A percentile compares a stretch with the other conserved stretches of the same genome.
Conservation (phyloP, 306 rosid genomes). For the Neltuma alba region DNA sequence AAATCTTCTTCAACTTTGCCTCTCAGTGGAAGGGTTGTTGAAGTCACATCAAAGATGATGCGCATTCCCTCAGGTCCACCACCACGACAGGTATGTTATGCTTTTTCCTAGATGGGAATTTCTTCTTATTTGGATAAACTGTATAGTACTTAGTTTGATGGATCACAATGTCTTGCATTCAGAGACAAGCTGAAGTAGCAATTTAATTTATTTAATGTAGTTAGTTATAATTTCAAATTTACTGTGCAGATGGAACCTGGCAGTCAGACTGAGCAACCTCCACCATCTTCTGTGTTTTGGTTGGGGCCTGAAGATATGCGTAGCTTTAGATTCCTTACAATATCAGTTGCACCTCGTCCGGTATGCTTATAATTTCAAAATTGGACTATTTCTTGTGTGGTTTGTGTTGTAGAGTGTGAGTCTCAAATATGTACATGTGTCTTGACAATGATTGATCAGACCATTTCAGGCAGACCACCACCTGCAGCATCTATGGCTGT, state of each 20-base stretch:
- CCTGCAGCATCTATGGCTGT: constrained; percentile 99
- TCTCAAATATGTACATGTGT: constrained; percentile 35
- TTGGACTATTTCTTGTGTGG: constrained; percentile 23
- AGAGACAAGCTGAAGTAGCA: constrained; percentile 23
- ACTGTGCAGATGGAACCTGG: constrained; percentile 88
- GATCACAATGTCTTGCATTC: constrained; percentile 23
- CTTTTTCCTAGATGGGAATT: constrained; percentile 13
- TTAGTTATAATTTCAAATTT: constrained; percentile 39
- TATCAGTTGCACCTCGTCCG: constrained; percentile 99
- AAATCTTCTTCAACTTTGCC: constrained; percentile 64
- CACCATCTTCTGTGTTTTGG: constrained; percentile 85
- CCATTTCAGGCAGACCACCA: constrained; percentile 99
- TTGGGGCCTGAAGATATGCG: constrained; percentile 87
- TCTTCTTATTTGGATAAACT: constrained; percentile 32
- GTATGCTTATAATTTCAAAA: constrained; percentile 49
- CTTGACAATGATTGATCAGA: constrained; percentile 66
- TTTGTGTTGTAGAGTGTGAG: constrained; percentile 29
- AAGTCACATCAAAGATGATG: constrained; percentile 93
- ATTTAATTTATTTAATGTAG: constrained; percentile 31
- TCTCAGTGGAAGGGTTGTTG: constrained; percentile 61
- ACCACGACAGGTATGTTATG: constrained; percentile 80
- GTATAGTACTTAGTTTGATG: constrained; percentile 13
- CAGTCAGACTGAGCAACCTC: constrained; percentile 98
- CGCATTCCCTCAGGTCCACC: constrained; percentile 98
- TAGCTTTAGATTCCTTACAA: constrained; percentile 92